Evolutionary conservation across 495 filamentous ascomycete species (phyloP), one percentile per base, ranked within the genome.

Genomic region (Antarctomyces pellizariae): DNA sequence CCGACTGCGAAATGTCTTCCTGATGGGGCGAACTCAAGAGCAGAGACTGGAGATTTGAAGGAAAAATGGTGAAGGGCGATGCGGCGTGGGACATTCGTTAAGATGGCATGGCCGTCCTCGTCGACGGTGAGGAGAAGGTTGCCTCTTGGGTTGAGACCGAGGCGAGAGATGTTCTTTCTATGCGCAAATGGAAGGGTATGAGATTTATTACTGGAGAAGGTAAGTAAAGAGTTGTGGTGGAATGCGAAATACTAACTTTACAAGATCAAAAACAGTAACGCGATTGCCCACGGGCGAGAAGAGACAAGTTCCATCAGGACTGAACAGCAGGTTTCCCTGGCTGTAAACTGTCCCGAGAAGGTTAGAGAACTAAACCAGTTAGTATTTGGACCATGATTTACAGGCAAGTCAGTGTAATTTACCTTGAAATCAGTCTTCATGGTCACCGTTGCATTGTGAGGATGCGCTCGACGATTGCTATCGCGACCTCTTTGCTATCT

Each of bases 391-490:
- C 7, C 10, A 20, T 10, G 15, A 5, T 16, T 18, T 25, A 8
- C 11, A 17, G 19, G n/a, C n/a, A 4, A 25, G 24, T 36, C 11
- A 33, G 31, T 4, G 28, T 19, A 22, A 18, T 25, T 7, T 38
- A 84, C 79, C 63, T 79, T 82, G 43, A 84, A 92, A 50, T 90
- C 78, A 16, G 79, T 90, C 72, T 91, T 92, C 82, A 92, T 92
- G 39, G 47, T 74, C 46, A 43, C 41, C 33, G 36, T 24, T 33
- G 34, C 8, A 6, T 21, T 21, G 10, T 6, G 7, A 21, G 19
- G 6, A 7, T 21, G 19, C 6, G 7, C n/a, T 22, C 7, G n/a
- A 7, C 7, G 7, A n/a, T n/a, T 22, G n/a, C 19, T n/a, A 22
- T 7, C 19, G 19, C 19, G n/a, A 22, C 7, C 19, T 22, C n/a